These are phyloP conservation scores for Clarireedia hainanense DNA, from an alignment of 2,329 filamentous ascomycete genomes.

Conservation along the genomic window DNA sequence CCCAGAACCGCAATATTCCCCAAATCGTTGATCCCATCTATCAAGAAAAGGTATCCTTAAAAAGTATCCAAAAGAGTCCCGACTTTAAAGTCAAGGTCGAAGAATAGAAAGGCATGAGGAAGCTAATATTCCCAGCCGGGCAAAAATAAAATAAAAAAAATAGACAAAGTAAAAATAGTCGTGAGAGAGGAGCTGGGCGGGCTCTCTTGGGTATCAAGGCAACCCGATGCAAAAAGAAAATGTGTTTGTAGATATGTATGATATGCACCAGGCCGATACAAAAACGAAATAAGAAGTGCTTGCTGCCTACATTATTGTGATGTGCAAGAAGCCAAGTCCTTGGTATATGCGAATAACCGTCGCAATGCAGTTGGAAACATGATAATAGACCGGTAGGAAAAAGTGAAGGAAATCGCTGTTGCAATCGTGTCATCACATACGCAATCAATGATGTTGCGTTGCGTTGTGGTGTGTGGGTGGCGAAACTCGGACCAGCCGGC, in stretches of 20 bases:
- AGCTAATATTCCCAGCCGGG: neutral
- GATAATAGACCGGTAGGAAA: neutral
- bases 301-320: conserved; percentile 10
- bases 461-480: neutral
- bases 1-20: neutral
- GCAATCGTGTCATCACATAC: conserved; percentile 3
- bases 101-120: neutral
- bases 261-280: conserved; percentile 14
- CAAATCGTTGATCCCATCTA: conserved; percentile 2
- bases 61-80: conserved; percentile 1
- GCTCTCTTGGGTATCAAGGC: conserved; percentile 27
- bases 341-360: conserved; percentile 17
- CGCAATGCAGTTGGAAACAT: conserved; percentile 16
- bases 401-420: neutral
- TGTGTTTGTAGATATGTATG: conserved; percentile 3
- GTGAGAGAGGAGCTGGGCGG: conserved; percentile 27
- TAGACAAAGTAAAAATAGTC: conserved; percentile 3
- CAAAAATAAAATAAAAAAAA: too few relatives aligned
- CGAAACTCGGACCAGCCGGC: conserved; percentile 3
- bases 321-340: conserved; percentile 15
- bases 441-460: neutral
- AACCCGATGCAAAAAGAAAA: conserved; percentile 24
- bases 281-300: conserved; percentile 4
- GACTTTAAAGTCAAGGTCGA: conserved; percentile 7
- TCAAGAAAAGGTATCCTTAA: neutral